Evolutionary conservation across 805 yeast species (phyloP), one percentile per base, ranked within the genome.

Genomic region (Tetrapisispora nanseiensis): DNA sequence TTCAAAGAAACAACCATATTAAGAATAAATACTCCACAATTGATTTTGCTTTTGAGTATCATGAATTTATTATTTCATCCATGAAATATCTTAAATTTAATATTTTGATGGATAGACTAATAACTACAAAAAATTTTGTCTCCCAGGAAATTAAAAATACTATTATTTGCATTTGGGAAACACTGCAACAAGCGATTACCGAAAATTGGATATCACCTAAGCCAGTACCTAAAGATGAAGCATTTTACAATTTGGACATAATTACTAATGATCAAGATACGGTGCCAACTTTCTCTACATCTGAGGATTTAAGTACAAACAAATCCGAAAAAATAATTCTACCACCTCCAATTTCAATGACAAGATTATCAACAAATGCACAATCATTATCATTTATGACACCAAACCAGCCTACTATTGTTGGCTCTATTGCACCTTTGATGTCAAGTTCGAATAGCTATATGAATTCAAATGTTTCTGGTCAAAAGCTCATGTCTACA

Each of bases 131-230:
- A 19, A 29, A 16, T 4, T 20, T 33, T 22, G 18, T 27, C 11
- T 15, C 28, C 1, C 31, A 34, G n/a, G 31, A 33, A 6, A 16
- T 16, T 12, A 40, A 34, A 22, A 26, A 16, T 21, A 3, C 29
- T 2, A 19, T 40, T 23, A 29, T 40, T 6, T 18, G 23, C 11
- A 34, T 40, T 13, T 40, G 43, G 43, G 39, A 40, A 23, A 23
- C 9, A 13, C 18, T 30, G 2, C 43, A 40, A 15, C 18, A 12
- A 4, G 3, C 31, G 4, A 34, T 40, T 3, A 33, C 37, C 3
- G 18, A 34, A 16, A 26, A 40, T 22, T 40, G 43, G 43, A 26
- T 11, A 21, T 18, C 42, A 16, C 41, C 41, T 13, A 23, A 33
- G 16, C 15, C 10, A 2, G 18, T 33, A 6, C 22, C 10, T 7